Conservation (phyloP, 805 yeast genomes). For the Osmozyma mogii region DNA sequence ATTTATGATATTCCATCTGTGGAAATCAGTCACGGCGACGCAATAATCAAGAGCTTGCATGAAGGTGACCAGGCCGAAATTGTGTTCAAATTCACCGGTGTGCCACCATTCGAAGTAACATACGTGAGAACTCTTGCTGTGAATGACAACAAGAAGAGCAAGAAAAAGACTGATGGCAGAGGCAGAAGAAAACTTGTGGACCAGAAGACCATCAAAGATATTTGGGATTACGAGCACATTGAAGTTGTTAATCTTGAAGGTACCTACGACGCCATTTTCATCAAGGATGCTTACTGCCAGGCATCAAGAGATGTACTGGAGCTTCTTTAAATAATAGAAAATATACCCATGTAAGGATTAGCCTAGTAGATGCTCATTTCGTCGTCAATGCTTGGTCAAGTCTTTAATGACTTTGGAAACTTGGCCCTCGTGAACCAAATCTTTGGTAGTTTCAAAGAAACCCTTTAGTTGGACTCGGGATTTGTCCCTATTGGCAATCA, state of each 20-base stretch:
- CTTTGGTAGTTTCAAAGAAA: too few species aligned
- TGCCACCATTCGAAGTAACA: slow-evolving; percentile 84
- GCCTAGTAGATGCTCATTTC: too few species aligned
- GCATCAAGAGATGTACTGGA: slow-evolving; percentile 15
- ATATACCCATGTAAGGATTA: too few species aligned
- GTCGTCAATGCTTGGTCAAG: too few species aligned
- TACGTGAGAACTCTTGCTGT: slow-evolving; percentile 65
- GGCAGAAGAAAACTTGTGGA: slow-evolving; percentile 29
- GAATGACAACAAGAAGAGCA: slow-evolving; percentile 14
- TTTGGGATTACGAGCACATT: slow-evolving; percentile 59
- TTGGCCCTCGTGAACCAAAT: too few species aligned
- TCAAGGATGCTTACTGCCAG: slow-evolving; percentile 76
- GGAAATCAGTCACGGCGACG: slow-evolving; percentile 73
- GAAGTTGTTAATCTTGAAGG: slow-evolving; percentile 84
- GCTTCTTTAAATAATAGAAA: too few species aligned
- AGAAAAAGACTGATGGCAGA: slow-evolving; percentile 4
- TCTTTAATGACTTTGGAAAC: too few species aligned
- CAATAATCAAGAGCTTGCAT: slow-evolving; percentile 72
- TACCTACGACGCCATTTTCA: slow-evolving; percentile 83
- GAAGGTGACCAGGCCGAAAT: slow-evolving; percentile 94
- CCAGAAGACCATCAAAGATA: slow-evolving; percentile 59
- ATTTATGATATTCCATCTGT: slow-evolving; percentile 61
- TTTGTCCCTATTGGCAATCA: too few species aligned
- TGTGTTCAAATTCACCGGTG: slow-evolving; percentile 72
- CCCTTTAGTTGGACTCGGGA: too few species aligned